Evolutionary conservation across 495 filamentous ascomycete genomes (phyloP), one percentile per base, ranked within the genome.

Genomic region (Xylaria flabelliformis): DNA sequence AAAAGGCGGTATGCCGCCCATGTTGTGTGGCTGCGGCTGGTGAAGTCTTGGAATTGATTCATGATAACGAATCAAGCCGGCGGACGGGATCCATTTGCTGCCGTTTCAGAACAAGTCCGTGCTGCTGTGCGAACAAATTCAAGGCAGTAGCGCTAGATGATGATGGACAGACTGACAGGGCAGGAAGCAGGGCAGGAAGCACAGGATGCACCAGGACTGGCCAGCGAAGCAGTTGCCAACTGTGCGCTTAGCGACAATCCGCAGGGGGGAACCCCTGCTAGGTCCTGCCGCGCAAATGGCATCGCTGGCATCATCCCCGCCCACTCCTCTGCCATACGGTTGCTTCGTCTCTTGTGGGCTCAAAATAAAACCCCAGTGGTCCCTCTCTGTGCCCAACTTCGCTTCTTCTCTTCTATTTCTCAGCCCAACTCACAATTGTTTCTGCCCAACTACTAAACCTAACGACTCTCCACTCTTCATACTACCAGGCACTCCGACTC

Each of bases 301-400:
- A 64, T 56, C 55, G 67, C 56, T 69, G 67, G 67, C 67, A 69
- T 48, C 53, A 4, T 50, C 67, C 55, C 67, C 66, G 51, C 67
- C 53, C 67, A 48, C 51, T 67, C 46, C 64, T 51, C 65, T 36
- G 9, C 65, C 21, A 56, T 32, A 4, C 48, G 32, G 34, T n/a
- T 59, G 62, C 51, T 61, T 58, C 70, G 42, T 36, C 51, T 51
- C 36, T 5, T 69, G 64, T 73, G 71, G 76, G 71, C 77, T 77
- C 77, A 81, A 69, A 80, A 83, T 85, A 85, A 85, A 85, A 85
- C 80, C 83, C 71, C 76, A 80, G 76, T 77, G 74, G 78, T 80
- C 80, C 83, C 82, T 81, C 77, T 82, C 83, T 80, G 79, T 82
- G 83, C 84, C 84, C 83, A 83, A 85, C 83, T 73, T 74, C 72